These are phyloP conservation scores for Apophysomyces sp. DNA, from an alignment of 371 early-diverging fungal species.

Conservation along the genomic window DNA sequence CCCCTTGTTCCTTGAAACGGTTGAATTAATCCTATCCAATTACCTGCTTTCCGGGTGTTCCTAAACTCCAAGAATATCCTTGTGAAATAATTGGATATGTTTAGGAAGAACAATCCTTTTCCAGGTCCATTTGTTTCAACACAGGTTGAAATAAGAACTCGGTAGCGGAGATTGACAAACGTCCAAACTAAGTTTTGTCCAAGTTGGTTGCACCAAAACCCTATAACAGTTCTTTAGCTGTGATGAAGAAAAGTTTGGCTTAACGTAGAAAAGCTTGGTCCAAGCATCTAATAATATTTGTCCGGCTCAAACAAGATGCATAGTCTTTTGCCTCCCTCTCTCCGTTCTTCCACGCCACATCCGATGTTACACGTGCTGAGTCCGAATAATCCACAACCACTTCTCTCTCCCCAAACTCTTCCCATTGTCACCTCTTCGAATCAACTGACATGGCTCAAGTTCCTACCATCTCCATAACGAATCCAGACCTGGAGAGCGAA, in stretches of 20 bases:
- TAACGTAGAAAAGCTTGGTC: neutral
- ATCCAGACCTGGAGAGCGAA: constrained; percentile 42
- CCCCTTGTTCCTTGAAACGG: no score
- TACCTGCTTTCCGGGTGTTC: no score
- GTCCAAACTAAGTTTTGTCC: neutral
- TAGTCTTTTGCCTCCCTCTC: neutral
- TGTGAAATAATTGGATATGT: no score
- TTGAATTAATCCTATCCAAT: no score
- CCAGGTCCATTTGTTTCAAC: neutral
- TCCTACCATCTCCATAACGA: constrained; percentile 49
- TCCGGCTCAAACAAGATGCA: neutral
- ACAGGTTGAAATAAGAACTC: neutral
- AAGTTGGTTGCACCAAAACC: neutral
- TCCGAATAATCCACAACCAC: neutral
- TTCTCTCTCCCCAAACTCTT: neutral
- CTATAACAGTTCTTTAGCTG: neutral
- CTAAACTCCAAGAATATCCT: no score
- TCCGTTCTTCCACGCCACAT: neutral
- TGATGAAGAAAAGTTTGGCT: neutral
- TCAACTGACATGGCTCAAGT: constrained; percentile 27
- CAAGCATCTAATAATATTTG: neutral
- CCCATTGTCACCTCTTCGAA: constrained; percentile 1
- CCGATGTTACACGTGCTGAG: constrained; percentile 1
- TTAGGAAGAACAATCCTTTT: neutral
- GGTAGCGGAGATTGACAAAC: neutral